A percentile compares a stretch with the other conserved stretches of the same genome.
phyloP scores from a whole-genome alignment of 768 basidiomycete species.

The Termitomyces sp. region DNA sequence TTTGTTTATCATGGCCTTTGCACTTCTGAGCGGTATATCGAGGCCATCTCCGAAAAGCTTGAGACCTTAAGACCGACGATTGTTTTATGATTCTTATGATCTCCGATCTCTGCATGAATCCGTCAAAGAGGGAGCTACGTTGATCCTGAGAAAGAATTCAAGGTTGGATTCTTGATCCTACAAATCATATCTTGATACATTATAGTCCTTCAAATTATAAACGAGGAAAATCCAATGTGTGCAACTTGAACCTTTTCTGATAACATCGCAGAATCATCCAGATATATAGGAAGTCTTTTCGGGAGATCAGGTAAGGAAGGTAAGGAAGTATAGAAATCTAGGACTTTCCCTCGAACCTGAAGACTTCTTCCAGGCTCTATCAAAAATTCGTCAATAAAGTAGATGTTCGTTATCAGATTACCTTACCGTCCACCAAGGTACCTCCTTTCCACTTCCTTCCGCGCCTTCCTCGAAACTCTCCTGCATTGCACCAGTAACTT shows the following conservation, averaged over 20 bases:
- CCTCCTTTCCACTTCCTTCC: slow-evolving; percentile 56
- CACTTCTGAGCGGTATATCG: no score
- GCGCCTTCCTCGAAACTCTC: slow-evolving; percentile 69
- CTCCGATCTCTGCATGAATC: not conserved
- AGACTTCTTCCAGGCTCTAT: slow-evolving; percentile 59
- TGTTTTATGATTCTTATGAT: no score
- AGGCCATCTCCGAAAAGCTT: no score
- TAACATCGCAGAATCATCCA: not conserved
- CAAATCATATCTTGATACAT: not conserved
- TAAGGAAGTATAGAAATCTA: not conserved
- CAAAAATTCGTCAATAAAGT: not conserved
- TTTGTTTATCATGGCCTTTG: not conserved
- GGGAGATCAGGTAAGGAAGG: no score
- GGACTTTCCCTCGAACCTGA: slow-evolving; percentile 51
- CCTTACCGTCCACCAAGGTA: slow-evolving; percentile 68
- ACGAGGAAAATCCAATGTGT: not conserved
- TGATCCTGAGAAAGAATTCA: not conserved
- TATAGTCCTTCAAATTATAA: not conserved
- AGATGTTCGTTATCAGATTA: not conserved
- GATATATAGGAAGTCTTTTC: not conserved
- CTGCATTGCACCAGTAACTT: slow-evolving; percentile 72
- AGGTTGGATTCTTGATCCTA: not conserved
- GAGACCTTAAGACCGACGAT: no score
- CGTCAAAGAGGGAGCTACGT: not conserved
- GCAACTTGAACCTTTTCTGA: not conserved